Base-by-base conservation (phyloP, 805 yeast species). In the Sugiyamaella qingdaonensis region DNA sequence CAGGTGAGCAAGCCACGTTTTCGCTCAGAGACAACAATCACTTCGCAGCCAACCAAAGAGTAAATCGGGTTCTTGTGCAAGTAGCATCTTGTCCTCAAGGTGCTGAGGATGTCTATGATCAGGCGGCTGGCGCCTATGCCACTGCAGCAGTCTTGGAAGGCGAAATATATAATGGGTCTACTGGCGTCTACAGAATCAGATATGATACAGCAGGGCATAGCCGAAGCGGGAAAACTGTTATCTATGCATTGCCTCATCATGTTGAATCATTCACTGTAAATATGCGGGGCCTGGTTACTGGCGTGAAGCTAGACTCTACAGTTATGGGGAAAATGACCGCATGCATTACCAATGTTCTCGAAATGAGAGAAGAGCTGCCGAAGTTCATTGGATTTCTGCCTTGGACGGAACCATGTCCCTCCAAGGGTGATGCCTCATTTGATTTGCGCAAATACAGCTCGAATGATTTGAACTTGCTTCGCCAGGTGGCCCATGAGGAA, bases 211-310 rank as follows among this genome's bases (percentile, higher is more conserved):
- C 24, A 10, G 64, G 63, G 19, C 85, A 86, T 37, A 51, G 61
- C 4, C 78, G 84, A 8, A 58, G 76, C 10, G 69, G 68, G 2
- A 56, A 58, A 9, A 58, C 68, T 7, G 57, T 86, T n/a, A 66
- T 84, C 29, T 86, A 78, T 65, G 88, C 88, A 4, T 72, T 84
- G 29, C 88, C 91, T 11, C 94, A 86, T 67, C 89, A 84, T 57
- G 74, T 73, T 29, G 68, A 67, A 1, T 66, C 80, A 2, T 74
- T 83, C 56, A 67, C 72, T 11, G 51, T 64, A 0, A 55, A 65
- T 14, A 52, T 50, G 46, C 27, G 29, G 31, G 24, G 35, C 10
- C 34, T 48, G 14, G 43, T 13, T 16, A 56, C 55, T 8, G 34
- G 9, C 2, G 14, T 50, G 11, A 29, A 35, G 24, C 55, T 58